Percentiles rank a stretch among this genome's conserved stretches.
phyloP scores from a whole-genome alignment of 768 basidiomycete species.

The Pleurotus giganteus region DNA sequence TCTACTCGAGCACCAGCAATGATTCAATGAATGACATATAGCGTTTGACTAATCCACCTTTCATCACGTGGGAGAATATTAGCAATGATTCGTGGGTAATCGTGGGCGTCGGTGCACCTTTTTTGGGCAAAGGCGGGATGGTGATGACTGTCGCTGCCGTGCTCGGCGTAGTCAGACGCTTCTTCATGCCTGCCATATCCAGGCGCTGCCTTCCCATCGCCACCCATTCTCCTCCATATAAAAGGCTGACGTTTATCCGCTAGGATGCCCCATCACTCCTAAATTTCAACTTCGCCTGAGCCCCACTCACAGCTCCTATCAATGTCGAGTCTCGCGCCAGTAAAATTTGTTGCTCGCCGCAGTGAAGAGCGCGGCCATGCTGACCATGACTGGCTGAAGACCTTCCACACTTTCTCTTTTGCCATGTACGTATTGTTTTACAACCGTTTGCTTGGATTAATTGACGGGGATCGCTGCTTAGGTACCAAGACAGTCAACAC shows the following conservation, averaged over 20 bases:
- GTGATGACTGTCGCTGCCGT: neutral
- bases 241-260: neutral
- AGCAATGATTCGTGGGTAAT: neutral
- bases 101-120: neutral
- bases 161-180: neutral
- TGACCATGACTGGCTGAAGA: constrained; percentile 85
- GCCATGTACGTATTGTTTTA: constrained; percentile 47
- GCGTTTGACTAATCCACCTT: too few relatives aligned
- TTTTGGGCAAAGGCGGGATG: neutral
- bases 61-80: too few relatives aligned
- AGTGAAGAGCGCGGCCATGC: constrained; percentile 69
- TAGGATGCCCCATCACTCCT: constrained; percentile 6
- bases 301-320: neutral
- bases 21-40: too few relatives aligned
- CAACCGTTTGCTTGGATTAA: neutral
- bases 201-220: neutral
- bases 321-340: constrained; percentile 20
- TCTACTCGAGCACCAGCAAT: too few relatives aligned
- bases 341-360: constrained; percentile 48
- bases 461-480: constrained; percentile 16
- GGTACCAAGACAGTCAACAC: constrained; percentile 60
- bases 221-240: neutral
- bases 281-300: constrained; percentile 13
- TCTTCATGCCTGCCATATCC: neutral
- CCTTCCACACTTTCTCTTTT: constrained; percentile 83